These are phyloP conservation scores for Dichotomopilus funicola DNA, from an alignment of 2,329 filamentous ascomycete species.

Conservation along the genomic window DNA sequence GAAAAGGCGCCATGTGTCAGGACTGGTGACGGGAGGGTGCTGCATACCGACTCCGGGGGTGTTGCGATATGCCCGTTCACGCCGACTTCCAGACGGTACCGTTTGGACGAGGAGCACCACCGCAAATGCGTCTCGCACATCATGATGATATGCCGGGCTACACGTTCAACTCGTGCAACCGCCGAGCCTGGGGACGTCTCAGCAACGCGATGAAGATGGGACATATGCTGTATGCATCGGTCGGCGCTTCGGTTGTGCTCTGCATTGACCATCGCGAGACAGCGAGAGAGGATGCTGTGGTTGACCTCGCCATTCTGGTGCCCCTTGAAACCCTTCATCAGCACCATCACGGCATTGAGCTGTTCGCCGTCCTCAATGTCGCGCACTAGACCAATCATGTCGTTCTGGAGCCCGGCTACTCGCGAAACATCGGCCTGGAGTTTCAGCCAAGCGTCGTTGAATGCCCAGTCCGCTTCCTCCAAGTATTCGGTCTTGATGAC, in stretches of 20 bases:
- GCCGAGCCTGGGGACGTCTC: background rate
- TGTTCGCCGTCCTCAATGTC: slow-evolving; percentile 16
- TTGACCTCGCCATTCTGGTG: background rate
- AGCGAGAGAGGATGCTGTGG: background rate
- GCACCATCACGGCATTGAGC: slow-evolving; percentile 14
- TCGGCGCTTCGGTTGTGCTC: slow-evolving; percentile 13
- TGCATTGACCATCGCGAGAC: slow-evolving; percentile 6
- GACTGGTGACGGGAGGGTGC: background rate
- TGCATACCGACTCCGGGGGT: background rate
- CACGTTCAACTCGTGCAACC: slow-evolving; percentile 3
- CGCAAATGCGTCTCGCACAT: slow-evolving; percentile 17
- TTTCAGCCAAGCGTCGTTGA: background rate
- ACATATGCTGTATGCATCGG: slow-evolving; percentile 5
- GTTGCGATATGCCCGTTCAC: background rate
- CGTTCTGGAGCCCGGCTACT: slow-evolving; percentile 16
- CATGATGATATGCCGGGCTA: slow-evolving; percentile 11
- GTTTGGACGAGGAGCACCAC: slow-evolving; percentile 15
- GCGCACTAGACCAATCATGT: slow-evolving; percentile 12
- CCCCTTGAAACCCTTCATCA: slow-evolving; percentile 2
- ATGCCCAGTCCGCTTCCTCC: background rate
- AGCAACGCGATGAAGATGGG: background rate
- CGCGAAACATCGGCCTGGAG: slow-evolving; percentile 12
- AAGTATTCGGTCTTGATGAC: slow-evolving; percentile 17
- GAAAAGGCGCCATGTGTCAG: no score
- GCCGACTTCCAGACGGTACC: slow-evolving; percentile 7